Base-by-base conservation (phyloP, 2,329 filamentous ascomycete species). In the Ilyonectria robusta region DNA sequence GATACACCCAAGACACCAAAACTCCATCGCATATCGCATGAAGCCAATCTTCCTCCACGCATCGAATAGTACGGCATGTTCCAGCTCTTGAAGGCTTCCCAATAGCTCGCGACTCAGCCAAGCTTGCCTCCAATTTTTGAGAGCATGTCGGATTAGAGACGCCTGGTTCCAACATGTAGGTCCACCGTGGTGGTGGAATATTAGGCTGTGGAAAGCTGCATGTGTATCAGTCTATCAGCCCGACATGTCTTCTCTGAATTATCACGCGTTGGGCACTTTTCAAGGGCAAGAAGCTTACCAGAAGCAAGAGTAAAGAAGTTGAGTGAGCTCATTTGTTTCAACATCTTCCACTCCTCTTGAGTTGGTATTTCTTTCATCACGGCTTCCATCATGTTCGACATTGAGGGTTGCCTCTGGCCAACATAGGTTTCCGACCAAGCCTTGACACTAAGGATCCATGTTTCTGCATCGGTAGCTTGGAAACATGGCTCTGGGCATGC, bases 141-240 rank as follows among this genome's bases (percentile, higher is more conserved):
- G 13, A 1, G 65, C 69, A 33, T 26, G 33, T 9, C 23, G 40
- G 3, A 70, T 2, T 46, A 7, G 0, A 8, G 21, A n/a, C 33
- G 51, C 15, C 37, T 33, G 40, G 19, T n/a, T 40, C 33, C 31
- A 8, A 19, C 15, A 23, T 0, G 40, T 35, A 61, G 35, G 6
- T 8, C 68, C 62, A 2, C 55, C 40, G 15, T 66, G 47, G 6
- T 70, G 68, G 29, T 64, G 53, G 19, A 64, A 71, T 4, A 71
- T 59, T 1, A 71, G 62, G 21, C 68, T 69, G 21, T 71, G 68
- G 3, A 71, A 69, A 6, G 68, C 68, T 70, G 31, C 3, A 17
- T 42, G 11, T 19, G 15, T 42, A 42, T 42, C 17, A 42, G 40
- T n/a, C 5, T 10, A 0, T 1, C 4, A 6, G 26, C 6, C 26